A percentile compares a stretch with the other conserved stretches of the same genome.
Conservation (phyloP, 345 rosid genomes). For the Sisymbrium altissimum region DNA sequence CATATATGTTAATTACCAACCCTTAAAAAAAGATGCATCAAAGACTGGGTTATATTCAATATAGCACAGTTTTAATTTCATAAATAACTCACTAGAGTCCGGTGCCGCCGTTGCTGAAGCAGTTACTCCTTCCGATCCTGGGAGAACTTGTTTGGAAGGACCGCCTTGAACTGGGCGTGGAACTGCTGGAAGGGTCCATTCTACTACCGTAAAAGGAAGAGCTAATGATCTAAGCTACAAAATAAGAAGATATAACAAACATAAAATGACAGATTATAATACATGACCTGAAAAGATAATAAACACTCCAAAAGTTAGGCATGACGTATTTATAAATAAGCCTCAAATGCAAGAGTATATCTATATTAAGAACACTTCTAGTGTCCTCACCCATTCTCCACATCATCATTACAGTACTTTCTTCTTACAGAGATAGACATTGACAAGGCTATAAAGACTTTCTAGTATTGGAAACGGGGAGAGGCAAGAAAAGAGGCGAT, state of each 20-base stretch:
- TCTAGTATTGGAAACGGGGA: not conserved
- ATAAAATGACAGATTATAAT: conserved; percentile 27
- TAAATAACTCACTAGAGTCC: conserved; percentile 65
- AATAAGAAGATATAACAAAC: conserved; percentile 44
- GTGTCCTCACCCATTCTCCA: not conserved
- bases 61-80: conserved; percentile 1
- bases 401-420: not conserved
- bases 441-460: conserved; percentile 7
- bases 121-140: conserved; percentile 50
- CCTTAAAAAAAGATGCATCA: conserved; percentile 10
- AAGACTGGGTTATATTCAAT: conserved; percentile 7
- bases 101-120: conserved; percentile 45
- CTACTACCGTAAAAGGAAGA: conserved; percentile 98
- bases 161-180: conserved; percentile 68
- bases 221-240: conserved; percentile 99
- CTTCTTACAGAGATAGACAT: conserved; percentile 8
- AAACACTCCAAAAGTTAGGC: not conserved
- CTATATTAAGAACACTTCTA: not conserved
- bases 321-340: not conserved
- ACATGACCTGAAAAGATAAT: conserved; percentile 3
- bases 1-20: conserved; percentile 29
- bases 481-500: not conserved
- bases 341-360: conserved; percentile 7
- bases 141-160: conserved; percentile 47
- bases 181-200: conserved; percentile 99